These are phyloP conservation scores for Kwoniella mangroviensis DNA, from an alignment of 768 basidiomycete species.

Conservation along the genomic window DNA sequence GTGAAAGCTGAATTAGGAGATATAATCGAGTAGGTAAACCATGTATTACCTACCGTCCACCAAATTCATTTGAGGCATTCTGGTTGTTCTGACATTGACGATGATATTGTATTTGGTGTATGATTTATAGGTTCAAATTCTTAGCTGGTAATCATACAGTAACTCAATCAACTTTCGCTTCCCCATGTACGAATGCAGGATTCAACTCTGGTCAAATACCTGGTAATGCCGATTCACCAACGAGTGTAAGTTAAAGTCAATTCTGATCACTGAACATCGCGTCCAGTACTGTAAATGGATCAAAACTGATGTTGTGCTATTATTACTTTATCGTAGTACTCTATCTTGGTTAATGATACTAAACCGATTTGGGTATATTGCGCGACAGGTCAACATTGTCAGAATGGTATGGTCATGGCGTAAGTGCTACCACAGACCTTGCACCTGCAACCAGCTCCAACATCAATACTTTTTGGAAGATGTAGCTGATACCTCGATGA, in stretches of 20 bases:
- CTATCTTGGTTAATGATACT: conserved; percentile 28
- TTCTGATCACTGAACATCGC: too few species aligned
- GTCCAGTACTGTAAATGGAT: too few species aligned
- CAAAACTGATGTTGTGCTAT: too few species aligned
- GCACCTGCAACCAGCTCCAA: too few species aligned
- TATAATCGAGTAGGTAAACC: background rate
- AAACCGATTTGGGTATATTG: conserved; percentile 33
- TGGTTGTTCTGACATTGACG: too few species aligned
- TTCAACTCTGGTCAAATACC: conserved; percentile 31
- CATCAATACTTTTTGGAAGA: too few species aligned
- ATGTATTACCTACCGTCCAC: too few species aligned
- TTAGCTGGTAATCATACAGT: conserved; percentile 30
- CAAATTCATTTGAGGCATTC: too few species aligned
- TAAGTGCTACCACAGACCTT: too few species aligned
- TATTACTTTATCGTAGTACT: conserved; percentile 27
- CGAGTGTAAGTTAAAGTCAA: conserved; percentile 1
- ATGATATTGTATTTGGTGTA: too few species aligned
- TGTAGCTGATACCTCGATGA: too few species aligned
- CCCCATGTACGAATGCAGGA: conserved; percentile 25
- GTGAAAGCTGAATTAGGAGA: conserved; percentile 4
- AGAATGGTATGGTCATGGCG: conserved; percentile 28
- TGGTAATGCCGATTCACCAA: background rate
- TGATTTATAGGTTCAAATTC: conserved; percentile 25
- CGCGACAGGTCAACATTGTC: conserved; percentile 16
- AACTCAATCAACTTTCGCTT: conserved; percentile 35